These are phyloP conservation scores for Streptanthus diversifolius DNA, from an alignment of 345 rosid species.

Conservation along the genomic window DNA sequence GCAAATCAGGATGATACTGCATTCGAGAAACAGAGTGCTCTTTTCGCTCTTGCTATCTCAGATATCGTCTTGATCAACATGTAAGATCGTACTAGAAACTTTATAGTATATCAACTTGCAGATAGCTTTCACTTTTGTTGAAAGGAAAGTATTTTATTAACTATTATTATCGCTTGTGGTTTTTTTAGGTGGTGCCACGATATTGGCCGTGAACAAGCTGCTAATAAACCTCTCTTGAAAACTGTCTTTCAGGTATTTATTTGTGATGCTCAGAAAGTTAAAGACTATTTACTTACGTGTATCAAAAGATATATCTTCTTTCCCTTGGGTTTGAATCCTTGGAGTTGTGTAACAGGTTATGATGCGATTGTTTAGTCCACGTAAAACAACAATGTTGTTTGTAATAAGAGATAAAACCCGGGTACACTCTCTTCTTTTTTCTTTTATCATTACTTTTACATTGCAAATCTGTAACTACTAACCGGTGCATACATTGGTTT, in stretches of 20 bases:
- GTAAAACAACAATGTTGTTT: conserved; percentile 92
- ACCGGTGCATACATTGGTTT: conserved; percentile 4
- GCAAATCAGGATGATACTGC: conserved; percentile 82
- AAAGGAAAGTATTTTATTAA: background rate
- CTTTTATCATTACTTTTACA: background rate
- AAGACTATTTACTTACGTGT: background rate
- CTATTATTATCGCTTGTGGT: background rate
- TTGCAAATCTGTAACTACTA: conserved; percentile 8
- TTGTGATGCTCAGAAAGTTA: background rate
- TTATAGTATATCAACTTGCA: background rate
- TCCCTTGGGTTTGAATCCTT: conserved; percentile 17
- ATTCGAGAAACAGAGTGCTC: conserved; percentile 98
- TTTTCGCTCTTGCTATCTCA: conserved; percentile 92
- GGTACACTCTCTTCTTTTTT: conserved; percentile 42
- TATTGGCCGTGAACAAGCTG: conserved; percentile 99
- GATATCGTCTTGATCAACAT: conserved; percentile 95
- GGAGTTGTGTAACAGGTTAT: conserved; percentile 61
- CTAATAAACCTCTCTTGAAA: conserved; percentile 93
- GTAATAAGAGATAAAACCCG: conserved; percentile 95
- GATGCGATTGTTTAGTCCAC: conserved; percentile 97
- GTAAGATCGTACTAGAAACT: conserved; percentile 44
- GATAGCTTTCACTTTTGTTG: background rate
- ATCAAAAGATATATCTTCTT: background rate
- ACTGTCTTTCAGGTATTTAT: conserved; percentile 85
- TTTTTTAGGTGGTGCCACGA: conserved; percentile 94